Conservation (phyloP, 805 yeast species). For the Schizosaccharomyces osmophilus region DNA sequence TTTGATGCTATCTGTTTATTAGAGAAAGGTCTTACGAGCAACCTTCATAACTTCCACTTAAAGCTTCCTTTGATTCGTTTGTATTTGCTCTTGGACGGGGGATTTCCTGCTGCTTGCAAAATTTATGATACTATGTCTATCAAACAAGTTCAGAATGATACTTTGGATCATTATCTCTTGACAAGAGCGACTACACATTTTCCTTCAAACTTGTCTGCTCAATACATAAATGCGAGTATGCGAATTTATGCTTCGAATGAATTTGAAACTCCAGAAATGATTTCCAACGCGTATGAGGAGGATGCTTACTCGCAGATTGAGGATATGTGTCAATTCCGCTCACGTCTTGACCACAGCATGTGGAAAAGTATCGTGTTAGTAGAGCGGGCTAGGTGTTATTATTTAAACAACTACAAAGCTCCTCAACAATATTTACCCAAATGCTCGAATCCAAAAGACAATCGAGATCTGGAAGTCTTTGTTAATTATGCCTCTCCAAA, state of each 20-base stretch:
- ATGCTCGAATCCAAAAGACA: not conserved
- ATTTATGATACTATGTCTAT: slow-evolving; percentile 34
- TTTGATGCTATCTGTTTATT: slow-evolving; percentile 11
- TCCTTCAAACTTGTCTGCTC: slow-evolving; percentile 18
- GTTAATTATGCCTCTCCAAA: not conserved
- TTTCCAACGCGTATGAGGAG: slow-evolving; percentile 30
- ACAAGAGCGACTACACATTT: slow-evolving; percentile 23
- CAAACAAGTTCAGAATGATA: slow-evolving; percentile 55
- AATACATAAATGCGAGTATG: slow-evolving; percentile 18
- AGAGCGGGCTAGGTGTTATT: not conserved
- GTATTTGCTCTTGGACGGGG: slow-evolving; percentile 30
- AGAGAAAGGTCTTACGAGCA: slow-evolving; percentile 30
- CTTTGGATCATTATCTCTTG: slow-evolving; percentile 25
- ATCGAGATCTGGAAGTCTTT: not conserved
- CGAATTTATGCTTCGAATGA: slow-evolving; percentile 23
- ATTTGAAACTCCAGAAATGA: slow-evolving; percentile 27
- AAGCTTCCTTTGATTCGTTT: slow-evolving; percentile 46
- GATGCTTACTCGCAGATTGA: slow-evolving; percentile 40
- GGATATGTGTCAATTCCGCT: slow-evolving; percentile 39
- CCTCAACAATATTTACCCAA: not conserved
- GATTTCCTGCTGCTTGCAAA: slow-evolving; percentile 23
- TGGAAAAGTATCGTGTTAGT: not conserved
- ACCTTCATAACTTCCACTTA: slow-evolving; percentile 49
- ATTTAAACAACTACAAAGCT: not conserved
- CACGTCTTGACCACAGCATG: slow-evolving; percentile 26